These are phyloP conservation scores for Phytophthora chlamydospora DNA, from an alignment of 352 stramenopile genomes.

Conservation along the genomic window DNA sequence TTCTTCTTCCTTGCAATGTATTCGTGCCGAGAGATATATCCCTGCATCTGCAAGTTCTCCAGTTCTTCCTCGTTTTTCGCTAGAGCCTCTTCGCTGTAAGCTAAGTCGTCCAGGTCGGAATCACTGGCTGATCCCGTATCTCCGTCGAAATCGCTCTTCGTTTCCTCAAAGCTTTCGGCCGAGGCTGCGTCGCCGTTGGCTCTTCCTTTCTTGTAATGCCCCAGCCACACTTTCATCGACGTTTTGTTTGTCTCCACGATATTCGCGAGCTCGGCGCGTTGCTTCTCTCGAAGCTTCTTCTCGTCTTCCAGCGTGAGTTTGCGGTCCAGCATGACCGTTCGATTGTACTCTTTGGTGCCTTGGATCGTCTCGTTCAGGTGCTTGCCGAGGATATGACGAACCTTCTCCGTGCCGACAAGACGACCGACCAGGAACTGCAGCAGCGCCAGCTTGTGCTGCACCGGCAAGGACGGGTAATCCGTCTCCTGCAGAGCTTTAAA, in stretches of 20 bases:
- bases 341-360: constrained; percentile 79
- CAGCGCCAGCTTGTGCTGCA: constrained; percentile 76
- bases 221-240: constrained; percentile 65
- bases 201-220: constrained; percentile 60
- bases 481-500: constrained; percentile 49
- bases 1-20: constrained; percentile 81
- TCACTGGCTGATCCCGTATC: constrained; percentile 57
- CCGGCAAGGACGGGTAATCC: constrained; percentile 58
- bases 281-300: constrained; percentile 80
- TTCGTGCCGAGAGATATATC: constrained; percentile 80
- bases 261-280: constrained; percentile 62
- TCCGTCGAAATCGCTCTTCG: constrained; percentile 41
- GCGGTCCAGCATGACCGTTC: constrained; percentile 61
- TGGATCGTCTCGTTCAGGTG: constrained; percentile 64
- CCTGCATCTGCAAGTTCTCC: constrained; percentile 62
- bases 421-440: constrained; percentile 74
- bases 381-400: constrained; percentile 62
- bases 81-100: constrained; percentile 62
- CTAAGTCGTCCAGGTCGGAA: constrained; percentile 68
- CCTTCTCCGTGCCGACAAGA: constrained; percentile 66
- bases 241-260: constrained; percentile 62
- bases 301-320: constrained; percentile 79
- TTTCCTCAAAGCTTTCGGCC: constrained; percentile 46
- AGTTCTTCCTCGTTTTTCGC: constrained; percentile 79
- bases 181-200: constrained; percentile 15